Base-by-base conservation (phyloP, 2,329 filamentous ascomycete genomes). In the Neofusicoccum laricinum region DNA sequence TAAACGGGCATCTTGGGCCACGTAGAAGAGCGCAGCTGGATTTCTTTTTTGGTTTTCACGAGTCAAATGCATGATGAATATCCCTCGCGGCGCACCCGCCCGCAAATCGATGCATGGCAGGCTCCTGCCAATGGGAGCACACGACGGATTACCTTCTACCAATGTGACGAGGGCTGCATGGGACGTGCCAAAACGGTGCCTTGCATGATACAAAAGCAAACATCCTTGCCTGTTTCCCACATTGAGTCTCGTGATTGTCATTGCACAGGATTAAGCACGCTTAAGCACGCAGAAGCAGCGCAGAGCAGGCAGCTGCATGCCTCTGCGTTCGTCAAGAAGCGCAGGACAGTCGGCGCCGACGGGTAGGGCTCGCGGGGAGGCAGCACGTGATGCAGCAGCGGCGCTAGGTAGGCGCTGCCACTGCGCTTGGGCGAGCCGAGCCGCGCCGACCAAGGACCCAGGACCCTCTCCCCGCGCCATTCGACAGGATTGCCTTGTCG, bases 1-100 rank as follows among this genome's bases (percentile, higher is more conserved):
- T 99, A 94, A 75, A 68, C 36, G 51, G 63, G 41, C 58, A 36
- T 46, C 41, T 53, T 41, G 50, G 63, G 49, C 17, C 43, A n/a
- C 15, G 43, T 49, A 48, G 41, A 48, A 41, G 32, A 66, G 67
- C 66, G 62, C 64, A 40, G 49, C 49, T 69, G 69, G 68, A 68
- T 68, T 67, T 58, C 66, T 68, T 69, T 38, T 64, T 72, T 75
- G 71, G 70, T 70, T 71, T 73, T 74, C 70, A 76, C 71, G 71
- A 76, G 69, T 72, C 73, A 69, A 74, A 73, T 59, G 73, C 74
- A 77, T 76, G 68, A 71, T 67, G 72, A 70, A 74, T 74, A 73
- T 75, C 69, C 69, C 57, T 48, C 57, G 55, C 40, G 55, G 69
- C 69, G 68, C 70, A 65, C 70, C 68, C 70, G 71, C 70, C 66